Conservation (phyloP, 2,329 filamentous ascomycete species). For the Penicillium vulpinum region DNA sequence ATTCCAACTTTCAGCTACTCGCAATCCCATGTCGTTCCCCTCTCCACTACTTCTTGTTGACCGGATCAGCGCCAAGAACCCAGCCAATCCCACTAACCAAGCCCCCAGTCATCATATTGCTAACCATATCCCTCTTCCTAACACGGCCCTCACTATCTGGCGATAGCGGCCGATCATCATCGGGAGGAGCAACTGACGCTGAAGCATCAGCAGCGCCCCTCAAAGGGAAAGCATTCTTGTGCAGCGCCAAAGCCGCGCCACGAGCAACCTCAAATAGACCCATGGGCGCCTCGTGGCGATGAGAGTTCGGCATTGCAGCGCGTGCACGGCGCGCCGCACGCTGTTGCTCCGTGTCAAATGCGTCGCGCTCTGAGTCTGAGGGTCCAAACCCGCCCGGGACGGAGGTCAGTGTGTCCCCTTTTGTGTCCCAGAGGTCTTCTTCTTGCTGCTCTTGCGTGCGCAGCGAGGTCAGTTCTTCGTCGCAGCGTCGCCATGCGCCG, state of each 20-base stretch:
- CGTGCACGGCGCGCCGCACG: constrained; percentile 36
- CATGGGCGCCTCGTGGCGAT: constrained; percentile 51
- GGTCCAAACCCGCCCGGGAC: constrained; percentile 49
- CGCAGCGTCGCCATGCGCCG: constrained; percentile 62
- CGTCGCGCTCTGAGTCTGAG: constrained; percentile 46
- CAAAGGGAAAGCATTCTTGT: constrained; percentile 51
- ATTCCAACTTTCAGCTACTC: not conserved
- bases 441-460: constrained; percentile 56
- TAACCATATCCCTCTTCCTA: constrained; percentile 57
- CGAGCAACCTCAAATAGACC: constrained; percentile 54
- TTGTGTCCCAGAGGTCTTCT: constrained; percentile 59
- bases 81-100: constrained; percentile 64
- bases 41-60: constrained; percentile 30
- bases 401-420: constrained; percentile 48
- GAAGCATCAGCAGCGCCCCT: constrained; percentile 20
- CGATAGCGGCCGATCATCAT: constrained; percentile 14
- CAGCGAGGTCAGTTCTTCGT: constrained; percentile 59
- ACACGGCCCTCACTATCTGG: constrained; percentile 37
- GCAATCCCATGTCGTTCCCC: not conserved
- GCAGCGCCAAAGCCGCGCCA: constrained; percentile 50
- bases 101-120: constrained; percentile 63
- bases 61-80: constrained; percentile 58
- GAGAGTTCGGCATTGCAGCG: constrained; percentile 24
- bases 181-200: not conserved
- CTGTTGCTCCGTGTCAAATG: constrained; percentile 45